A percentile compares a stretch with the other conserved stretches of the same genome.
phyloP scores from a whole-genome alignment of 257 asterid species.

The Orobanche coerulescens region DNA sequence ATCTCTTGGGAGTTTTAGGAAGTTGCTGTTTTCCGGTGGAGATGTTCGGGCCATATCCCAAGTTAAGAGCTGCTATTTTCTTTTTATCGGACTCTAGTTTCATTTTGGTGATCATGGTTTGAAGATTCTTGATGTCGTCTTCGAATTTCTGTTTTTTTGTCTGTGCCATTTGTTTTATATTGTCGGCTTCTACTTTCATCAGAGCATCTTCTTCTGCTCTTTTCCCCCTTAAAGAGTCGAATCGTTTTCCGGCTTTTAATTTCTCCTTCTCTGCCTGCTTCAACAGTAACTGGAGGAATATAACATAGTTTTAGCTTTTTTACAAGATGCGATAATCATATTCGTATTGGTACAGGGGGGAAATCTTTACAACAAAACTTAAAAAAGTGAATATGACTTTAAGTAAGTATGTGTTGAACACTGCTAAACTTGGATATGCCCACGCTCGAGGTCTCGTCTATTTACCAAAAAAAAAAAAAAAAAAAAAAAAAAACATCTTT shows the following conservation, averaged over 20 bases:
- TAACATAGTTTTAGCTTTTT: slow-evolving; percentile 7
- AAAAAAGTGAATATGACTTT: neutral
- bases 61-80: slow-evolving; percentile 47
- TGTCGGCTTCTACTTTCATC: slow-evolving; percentile 36
- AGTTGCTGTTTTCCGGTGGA: neutral
- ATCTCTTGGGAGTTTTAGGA: slow-evolving; percentile 32
- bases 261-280: slow-evolving; percentile 61
- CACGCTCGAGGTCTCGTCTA: neutral
- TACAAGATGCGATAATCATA: neutral
- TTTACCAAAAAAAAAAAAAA: neutral
- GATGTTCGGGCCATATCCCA: slow-evolving; percentile 31
- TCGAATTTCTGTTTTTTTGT: slow-evolving; percentile 27
- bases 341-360: neutral
- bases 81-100: slow-evolving; percentile 39
- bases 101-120: slow-evolving; percentile 35
- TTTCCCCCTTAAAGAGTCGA: slow-evolving; percentile 26
- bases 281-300: slow-evolving; percentile 41
- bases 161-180: slow-evolving; percentile 36
- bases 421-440: too few relatives aligned
- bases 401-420: too few relatives aligned
- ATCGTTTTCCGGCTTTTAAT: slow-evolving; percentile 13
- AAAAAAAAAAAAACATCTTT: too few relatives aligned
- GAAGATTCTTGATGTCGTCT: slow-evolving; percentile 33
- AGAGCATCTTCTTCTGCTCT: slow-evolving; percentile 29
- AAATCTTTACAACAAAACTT: neutral